phyloP scores from a whole-genome alignment of 192 early-diverging fungal species.

The Thamnidium elegans region DNA sequence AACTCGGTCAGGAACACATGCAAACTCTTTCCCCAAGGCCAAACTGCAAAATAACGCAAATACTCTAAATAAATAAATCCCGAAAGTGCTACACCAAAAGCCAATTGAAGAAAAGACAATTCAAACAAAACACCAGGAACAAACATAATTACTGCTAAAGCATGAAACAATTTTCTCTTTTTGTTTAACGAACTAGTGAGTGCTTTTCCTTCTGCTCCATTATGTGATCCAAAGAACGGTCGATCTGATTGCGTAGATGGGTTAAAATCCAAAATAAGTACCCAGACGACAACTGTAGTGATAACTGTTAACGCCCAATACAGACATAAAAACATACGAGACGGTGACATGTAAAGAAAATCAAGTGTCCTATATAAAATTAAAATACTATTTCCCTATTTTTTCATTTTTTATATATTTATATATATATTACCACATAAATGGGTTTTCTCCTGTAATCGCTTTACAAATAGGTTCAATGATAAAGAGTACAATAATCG shows the following conservation, averaged over 20 bases:
- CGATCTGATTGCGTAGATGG: neutral
- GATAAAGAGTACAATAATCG: conserved; percentile 44
- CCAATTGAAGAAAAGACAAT: conserved; percentile 76
- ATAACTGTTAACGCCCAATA: conserved; percentile 49
- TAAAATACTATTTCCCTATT: neutral
- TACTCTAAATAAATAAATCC: conserved; percentile 76
- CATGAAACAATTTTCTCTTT: conserved; percentile 85
- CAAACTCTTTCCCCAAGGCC: conserved; percentile 60
- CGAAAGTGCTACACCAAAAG: conserved; percentile 73
- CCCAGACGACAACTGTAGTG: conserved; percentile 42
- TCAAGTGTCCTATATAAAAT: conserved; percentile 24
- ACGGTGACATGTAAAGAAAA: conserved; percentile 35
- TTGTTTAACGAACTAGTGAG: conserved; percentile 60
- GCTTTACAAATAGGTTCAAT: conserved; percentile 54
- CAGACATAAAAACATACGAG: conserved; percentile 35
- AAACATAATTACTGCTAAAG: conserved; percentile 81
- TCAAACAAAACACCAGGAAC: conserved; percentile 73
- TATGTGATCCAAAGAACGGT: neutral
- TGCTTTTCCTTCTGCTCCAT: conserved; percentile 4
- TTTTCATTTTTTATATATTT: neutral
- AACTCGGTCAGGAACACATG: conserved; percentile 75
- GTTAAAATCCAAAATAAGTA: conserved; percentile 28
- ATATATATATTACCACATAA: conserved; percentile 53
- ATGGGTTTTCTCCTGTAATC: conserved; percentile 57
- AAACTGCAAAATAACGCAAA: conserved; percentile 73